Base-by-base conservation (phyloP, 495 filamentous ascomycete species). In the Parachaetomium inaequale region DNA sequence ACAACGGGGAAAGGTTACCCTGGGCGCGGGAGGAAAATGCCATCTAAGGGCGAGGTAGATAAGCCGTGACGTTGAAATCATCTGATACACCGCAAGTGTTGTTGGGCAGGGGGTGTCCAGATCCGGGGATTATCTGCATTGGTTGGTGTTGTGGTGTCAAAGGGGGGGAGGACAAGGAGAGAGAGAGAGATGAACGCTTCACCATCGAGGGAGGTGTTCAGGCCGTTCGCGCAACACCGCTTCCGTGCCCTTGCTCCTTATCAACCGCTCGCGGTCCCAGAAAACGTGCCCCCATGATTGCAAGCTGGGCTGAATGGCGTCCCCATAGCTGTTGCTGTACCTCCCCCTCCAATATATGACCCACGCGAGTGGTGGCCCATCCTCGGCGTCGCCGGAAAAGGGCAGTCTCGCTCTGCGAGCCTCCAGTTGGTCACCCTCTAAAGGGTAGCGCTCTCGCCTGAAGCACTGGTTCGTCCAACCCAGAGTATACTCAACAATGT, bases 191-290 rank as follows among this genome's bases (percentile, higher is more conserved):
- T n/a, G n/a, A n/a, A n/a, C n/a, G n/a, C n/a, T n/a, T n/a, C n/a
- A n/a, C n/a, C n/a, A n/a, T n/a, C 31, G 46, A 15, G 3, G 46
- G 21, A 26, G 21, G 43, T 25, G 7, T 31, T 58, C 28, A n/a
- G n/a, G n/a, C 34, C 52, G n/a, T 17, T 38, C 52, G 4, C 52
- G 21, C 32, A 55, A n/a, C 7, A 58, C 29, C 42, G 5, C 19
- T 2, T 50, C 56, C 1, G 17, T 26, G 19, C 42, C 56, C 29
- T 26, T 17, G 42, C 31, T 50, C 59, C 42, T 31, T 3, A 31
- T 21, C 43, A 72, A 21, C 26, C 66, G 63, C 14, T 11, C 38
- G 2, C 61, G 47, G 46, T 71, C 70, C 70, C 72, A 72, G 55
- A 70, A 63, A 4, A 66, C 62, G 15, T 65, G 68, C 1, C 68